Evolutionary conservation across 2,329 filamentous ascomycete genomes (phyloP), one percentile per base, ranked within the genome.

Genomic region (Cladosporium sp.): DNA sequence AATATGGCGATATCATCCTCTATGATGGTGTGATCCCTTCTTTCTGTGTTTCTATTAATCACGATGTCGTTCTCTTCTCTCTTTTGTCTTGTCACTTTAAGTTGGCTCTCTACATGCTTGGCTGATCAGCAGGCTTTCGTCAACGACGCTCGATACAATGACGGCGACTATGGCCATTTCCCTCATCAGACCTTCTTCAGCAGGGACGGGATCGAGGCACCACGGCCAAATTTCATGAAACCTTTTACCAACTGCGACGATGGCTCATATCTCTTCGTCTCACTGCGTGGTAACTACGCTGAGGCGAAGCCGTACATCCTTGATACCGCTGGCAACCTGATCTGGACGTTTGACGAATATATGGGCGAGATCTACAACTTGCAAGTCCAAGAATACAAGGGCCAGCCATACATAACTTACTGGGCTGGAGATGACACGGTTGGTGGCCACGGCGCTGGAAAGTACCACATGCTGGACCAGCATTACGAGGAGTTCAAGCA

Each of bases 401-500:
- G 70, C 28, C 57, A 74, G 52, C 60, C 72, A n/a, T 74, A 72
- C 50, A 59, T 75, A 47, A 74, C 73, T 12, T 75, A 75, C 55
- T 75, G 73, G 73, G 62, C 69, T 36, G 73, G 73, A 12, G 72
- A 75, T 51, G 70, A 73, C 60, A 63, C 69, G 1, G 66, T 74
- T 11, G 64, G 69, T 52, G 71, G 71, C 7, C 70, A 72, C 58
- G 71, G 71, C 1, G 64, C 67, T 14, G 71, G 71, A 6, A 68
- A 63, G 25, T 73, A 70, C 57, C 69, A 72, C 60, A 70, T 73
- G 68, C 66, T 72, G 52, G 43, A 61, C 34, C 14, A 34, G 20
- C 47, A 51, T 11, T 79, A 79, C 64, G 68, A 74, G 30, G 64
- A 74, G 50, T 69, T 71, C 51, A 72, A 72, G 65, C 73, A 75